phyloP scores from a whole-genome alignment of 257 asterid species.

The Solanum peruvianum region DNA sequence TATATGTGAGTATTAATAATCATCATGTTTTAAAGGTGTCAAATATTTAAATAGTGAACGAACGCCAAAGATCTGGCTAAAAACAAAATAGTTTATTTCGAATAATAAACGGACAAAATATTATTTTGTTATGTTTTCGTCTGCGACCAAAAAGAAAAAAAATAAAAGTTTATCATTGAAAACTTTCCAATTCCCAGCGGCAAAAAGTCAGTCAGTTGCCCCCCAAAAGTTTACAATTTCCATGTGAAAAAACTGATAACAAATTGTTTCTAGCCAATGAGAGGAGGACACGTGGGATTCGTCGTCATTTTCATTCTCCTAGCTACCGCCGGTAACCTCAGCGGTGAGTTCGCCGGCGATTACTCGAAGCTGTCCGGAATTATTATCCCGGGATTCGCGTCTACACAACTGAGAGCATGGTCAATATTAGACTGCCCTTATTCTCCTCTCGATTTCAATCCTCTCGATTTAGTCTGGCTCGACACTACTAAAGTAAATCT shows the following conservation, averaged over 20 bases:
- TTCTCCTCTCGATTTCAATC: conserved; percentile 93
- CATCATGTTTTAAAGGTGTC: too few species aligned
- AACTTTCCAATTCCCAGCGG: background rate
- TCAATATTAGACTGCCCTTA: conserved; percentile 94
- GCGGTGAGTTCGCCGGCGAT: conserved; percentile 33
- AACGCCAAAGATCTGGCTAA: background rate
- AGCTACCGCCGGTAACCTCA: conserved; percentile 9
- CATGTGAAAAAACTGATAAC: background rate
- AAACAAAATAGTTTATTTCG: background rate
- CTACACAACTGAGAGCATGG: conserved; percentile 97
- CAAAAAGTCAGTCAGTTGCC: background rate
- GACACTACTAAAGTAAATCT: conserved; percentile 74
- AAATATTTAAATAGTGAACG: too few species aligned
- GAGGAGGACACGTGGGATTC: conserved; percentile 32
- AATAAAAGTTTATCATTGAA: background rate
- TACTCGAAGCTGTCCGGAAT: conserved; percentile 71
- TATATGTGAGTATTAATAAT: too few species aligned
- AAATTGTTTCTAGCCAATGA: conserved; percentile 22
- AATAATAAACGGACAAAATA: background rate
- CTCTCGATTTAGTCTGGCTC: conserved; percentile 99
- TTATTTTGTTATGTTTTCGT: background rate
- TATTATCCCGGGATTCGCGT: conserved; percentile 95
- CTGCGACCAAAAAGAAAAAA: background rate
- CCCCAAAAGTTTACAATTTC: background rate
- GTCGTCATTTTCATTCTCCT: conserved; percentile 27